Evolutionary conservation across 2,329 filamentous ascomycete genomes (phyloP), one percentile per base, ranked within the genome.

Genomic region (Xylaria sp.): DNA sequence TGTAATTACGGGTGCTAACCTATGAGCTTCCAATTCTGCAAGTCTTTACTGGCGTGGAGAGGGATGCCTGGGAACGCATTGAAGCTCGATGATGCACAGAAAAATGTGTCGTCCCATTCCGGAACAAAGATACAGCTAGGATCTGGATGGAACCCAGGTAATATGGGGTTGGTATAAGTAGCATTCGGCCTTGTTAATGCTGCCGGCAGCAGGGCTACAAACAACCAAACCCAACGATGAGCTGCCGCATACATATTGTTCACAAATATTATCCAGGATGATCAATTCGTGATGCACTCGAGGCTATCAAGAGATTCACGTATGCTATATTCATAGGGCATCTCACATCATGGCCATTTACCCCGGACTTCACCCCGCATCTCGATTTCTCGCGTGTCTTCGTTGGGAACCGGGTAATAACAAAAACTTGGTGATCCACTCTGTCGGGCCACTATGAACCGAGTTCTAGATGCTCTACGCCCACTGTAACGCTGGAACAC

Each of bases 71-170:
- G 84, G 55, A 83, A 84, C 1, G 79, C 78, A 60, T 81, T 76
- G 74, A 85, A 85, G n/a, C 79, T 82, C 0, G 82, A 84, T 1
- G 79, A 79, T 0, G 81, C 82, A 61, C 83, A 83, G 74, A 83
- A 85, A 72, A 82, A 83, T 0, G 80, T 82, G 28, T 79, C 72
- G 41, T 82, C 73, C 77, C 74, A 77, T 34, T 81, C 75, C 3
- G 76, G 73, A 6, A 84, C 81, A 50, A 81, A 79, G 25, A 82
- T 79, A 66, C 83, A 83, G 54, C 80, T 82, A 1, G 83, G 83
- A 69, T 85, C 83, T 0, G 83, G 81, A 60, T 83, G 78, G 62
- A 82, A 85, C 13, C 83, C 84, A 3, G 84, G 81, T 2, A 86
- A 71, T 32, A 85, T 81, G 1, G 83, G 84, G 71, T 85, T 85